Evolutionary conservation across 805 yeast genomes (phyloP).

Genomic region (Ogataea degrootiae): DNA sequence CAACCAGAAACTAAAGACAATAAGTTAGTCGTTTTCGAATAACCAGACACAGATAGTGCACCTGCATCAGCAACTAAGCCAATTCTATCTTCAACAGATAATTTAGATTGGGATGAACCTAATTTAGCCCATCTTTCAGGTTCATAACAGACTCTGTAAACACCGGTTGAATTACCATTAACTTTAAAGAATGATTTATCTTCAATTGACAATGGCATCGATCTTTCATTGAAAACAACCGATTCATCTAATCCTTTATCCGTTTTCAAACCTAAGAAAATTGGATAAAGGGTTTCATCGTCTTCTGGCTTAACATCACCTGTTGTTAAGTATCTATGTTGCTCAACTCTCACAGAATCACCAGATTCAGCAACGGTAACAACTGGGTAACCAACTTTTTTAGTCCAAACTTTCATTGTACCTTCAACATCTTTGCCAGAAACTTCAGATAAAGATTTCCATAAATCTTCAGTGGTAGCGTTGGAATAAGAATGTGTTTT

Average conservation of each 20-base stretch:
- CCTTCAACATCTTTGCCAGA: conserved; percentile 59
- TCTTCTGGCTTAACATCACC: conserved; percentile 65
- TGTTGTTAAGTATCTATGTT: conserved; percentile 59
- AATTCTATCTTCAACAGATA: conserved; percentile 47
- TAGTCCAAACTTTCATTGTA: conserved; percentile 72
- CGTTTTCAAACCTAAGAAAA: conserved; percentile 39
- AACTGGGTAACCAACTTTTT: conserved; percentile 70
- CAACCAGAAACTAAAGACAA: conserved; percentile 40
- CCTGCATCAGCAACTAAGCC: conserved; percentile 55
- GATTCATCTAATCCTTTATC: conserved; percentile 27
- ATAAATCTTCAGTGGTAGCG: conserved; percentile 69
- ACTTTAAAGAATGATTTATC: conserved; percentile 38
- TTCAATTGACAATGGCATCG: conserved; percentile 13
- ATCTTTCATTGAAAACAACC: conserved; percentile 23
- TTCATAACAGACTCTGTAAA: conserved; percentile 49
- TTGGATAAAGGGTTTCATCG: conserved; percentile 55
- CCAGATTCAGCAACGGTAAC: conserved; percentile 43
- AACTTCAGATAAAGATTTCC: conserved; percentile 61
- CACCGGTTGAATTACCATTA: conserved; percentile 49
- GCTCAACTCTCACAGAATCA: conserved; percentile 35
- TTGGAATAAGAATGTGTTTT: conserved; percentile 59
- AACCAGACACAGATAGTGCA: conserved; percentile 46
- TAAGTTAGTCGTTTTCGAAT: conserved; percentile 38
- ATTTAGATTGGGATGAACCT: conserved; percentile 33
- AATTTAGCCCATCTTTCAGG: conserved; percentile 34